Conservation (phyloP, 768 basidiomycete genomes). For the Leccinum uliginosum region DNA sequence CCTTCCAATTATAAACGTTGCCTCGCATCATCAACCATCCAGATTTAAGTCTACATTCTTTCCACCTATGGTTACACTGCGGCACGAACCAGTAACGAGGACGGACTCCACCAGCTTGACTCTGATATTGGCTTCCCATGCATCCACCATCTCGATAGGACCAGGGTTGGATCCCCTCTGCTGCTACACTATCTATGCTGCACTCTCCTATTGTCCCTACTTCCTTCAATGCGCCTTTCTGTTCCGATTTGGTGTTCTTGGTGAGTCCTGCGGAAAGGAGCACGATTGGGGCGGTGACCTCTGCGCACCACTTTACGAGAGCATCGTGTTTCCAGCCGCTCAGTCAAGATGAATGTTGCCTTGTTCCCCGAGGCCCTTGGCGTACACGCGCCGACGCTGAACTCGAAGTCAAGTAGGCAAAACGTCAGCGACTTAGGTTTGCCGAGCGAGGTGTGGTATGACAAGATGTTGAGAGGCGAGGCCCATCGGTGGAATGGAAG, state of each 20-base stretch:
- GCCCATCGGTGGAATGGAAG: neutral
- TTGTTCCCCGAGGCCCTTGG: slow-evolving; percentile 79
- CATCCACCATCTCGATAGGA: neutral
- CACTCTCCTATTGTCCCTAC: slow-evolving; percentile 56
- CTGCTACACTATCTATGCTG: neutral
- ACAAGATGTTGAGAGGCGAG: neutral
- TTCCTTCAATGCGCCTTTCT: slow-evolving; percentile 47
- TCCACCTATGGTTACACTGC: too few relatives aligned
- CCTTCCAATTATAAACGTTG: too few relatives aligned
- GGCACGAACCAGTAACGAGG: neutral
- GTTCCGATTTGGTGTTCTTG: slow-evolving; percentile 52
- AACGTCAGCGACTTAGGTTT: too few relatives aligned
- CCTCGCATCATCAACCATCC: neutral
- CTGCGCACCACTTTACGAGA: too few relatives aligned
- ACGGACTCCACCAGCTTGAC: neutral
- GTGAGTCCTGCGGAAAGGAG: slow-evolving; percentile 69
- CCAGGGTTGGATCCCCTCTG: too few relatives aligned
- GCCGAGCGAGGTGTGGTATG: neutral
- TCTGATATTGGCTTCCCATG: neutral
- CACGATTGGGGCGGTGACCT: slow-evolving; percentile 75
- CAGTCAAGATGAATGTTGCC: slow-evolving; percentile 67
- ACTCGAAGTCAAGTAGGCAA: too few relatives aligned
- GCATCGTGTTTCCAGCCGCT: too few relatives aligned
- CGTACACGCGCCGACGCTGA: too few relatives aligned
- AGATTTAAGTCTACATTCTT: slow-evolving; percentile 21